Conservation (phyloP, 2,329 filamentous ascomycete species). For the Monilinia fructicola region DNA sequence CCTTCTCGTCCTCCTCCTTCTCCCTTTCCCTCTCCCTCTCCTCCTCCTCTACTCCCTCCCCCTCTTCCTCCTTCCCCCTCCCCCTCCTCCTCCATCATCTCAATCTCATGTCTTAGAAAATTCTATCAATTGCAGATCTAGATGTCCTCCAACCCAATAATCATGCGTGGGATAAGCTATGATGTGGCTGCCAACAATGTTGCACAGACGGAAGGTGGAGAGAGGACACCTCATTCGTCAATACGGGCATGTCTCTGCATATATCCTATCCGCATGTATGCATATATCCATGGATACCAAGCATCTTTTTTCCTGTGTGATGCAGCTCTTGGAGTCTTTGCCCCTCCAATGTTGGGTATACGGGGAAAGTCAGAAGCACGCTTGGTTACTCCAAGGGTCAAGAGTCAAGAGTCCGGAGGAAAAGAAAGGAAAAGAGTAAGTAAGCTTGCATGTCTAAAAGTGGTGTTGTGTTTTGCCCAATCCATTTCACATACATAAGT, state of each 20-base stretch:
- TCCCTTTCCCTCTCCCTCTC: too few species aligned
- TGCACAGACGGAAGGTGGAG: slow-evolving; percentile 13
- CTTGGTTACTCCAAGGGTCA: not conserved
- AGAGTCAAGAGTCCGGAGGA: too few species aligned
- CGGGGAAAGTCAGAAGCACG: too few species aligned
- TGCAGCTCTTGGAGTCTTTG: slow-evolving; percentile 6
- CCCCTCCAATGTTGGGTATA: not conserved
- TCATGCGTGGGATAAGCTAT: slow-evolving; percentile 7
- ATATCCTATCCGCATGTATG: too few species aligned
- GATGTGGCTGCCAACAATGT: slow-evolving; percentile 21
- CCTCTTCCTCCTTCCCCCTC: too few species aligned
- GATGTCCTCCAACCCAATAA: not conserved
- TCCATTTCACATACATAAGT: too few species aligned
- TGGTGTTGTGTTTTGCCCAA: too few species aligned
- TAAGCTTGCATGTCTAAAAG: too few species aligned
- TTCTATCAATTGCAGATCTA: not conserved
- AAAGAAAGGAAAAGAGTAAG: too few species aligned
- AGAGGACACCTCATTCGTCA: not conserved
- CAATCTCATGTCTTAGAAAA: not conserved
- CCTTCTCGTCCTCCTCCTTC: too few species aligned
- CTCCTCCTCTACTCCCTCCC: too few species aligned
- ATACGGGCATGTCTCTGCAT: not conserved
- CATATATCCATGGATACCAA: not conserved
- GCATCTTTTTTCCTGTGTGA: not conserved
- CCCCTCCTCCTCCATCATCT: too few species aligned